A percentile compares a stretch with the other conserved stretches of the same genome.
Conservation (phyloP, 2,329 filamentous ascomycete genomes). For the Lachnellula cervina region DNA sequence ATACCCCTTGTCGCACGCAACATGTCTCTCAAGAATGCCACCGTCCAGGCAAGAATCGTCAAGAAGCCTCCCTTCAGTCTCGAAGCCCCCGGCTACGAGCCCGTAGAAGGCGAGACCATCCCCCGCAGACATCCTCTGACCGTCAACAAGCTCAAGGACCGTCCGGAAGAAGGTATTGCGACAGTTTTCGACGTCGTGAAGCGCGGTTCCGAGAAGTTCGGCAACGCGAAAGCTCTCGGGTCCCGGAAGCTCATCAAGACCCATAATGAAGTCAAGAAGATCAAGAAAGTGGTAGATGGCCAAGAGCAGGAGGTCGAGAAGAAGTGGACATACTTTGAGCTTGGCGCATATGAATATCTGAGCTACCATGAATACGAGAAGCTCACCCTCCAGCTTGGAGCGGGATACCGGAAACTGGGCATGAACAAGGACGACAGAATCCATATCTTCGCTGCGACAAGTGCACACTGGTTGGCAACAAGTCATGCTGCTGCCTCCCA, state of each 20-base stretch:
- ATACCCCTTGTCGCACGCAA: slow-evolving; percentile 1
- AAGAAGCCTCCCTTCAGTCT: slow-evolving; percentile 52
- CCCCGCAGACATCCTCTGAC: slow-evolving; percentile 53
- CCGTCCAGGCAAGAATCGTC: slow-evolving; percentile 15
- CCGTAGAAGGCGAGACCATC: slow-evolving; percentile 60
- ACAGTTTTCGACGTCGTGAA: slow-evolving; percentile 64
- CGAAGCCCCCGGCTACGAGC: slow-evolving; percentile 51
- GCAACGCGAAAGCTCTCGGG: slow-evolving; percentile 58
- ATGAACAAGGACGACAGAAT: slow-evolving; percentile 59
- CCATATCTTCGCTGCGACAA: slow-evolving; percentile 73
- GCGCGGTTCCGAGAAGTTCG: slow-evolving; percentile 57
- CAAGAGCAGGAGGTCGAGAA: slow-evolving; percentile 74
- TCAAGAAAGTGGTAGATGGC: slow-evolving; percentile 80
- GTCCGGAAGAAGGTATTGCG: slow-evolving; percentile 42
- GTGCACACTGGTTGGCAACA: slow-evolving; percentile 41
- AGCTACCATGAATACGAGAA: slow-evolving; percentile 72
- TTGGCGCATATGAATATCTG: slow-evolving; percentile 69
- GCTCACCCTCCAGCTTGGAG: slow-evolving; percentile 59
- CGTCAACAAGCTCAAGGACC: slow-evolving; percentile 45
- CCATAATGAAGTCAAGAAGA: slow-evolving; percentile 76
- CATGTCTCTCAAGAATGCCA: slow-evolving; percentile 12
- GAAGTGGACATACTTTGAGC: slow-evolving; percentile 80
- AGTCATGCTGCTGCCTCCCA: slow-evolving; percentile 61
- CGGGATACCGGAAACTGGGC: slow-evolving; percentile 66
- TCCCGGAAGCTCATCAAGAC: slow-evolving; percentile 67